Evolutionary conservation across 2,329 filamentous ascomycete species (phyloP).

Genomic region (Leptographium flavum): DNA sequence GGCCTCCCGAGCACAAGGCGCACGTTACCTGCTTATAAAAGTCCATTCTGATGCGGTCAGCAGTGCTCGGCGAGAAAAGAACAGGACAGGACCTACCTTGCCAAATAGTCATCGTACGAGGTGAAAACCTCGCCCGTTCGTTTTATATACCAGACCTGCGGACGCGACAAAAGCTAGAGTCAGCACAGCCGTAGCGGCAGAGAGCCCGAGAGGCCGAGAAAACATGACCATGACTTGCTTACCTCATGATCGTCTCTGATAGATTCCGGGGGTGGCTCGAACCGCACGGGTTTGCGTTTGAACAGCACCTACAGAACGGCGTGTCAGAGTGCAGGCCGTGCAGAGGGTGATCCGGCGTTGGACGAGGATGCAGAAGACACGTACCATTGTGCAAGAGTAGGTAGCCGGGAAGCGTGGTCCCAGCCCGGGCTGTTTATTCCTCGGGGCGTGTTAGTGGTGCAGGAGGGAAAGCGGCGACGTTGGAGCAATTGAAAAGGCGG

Average conservation of each 20-base stretch:
- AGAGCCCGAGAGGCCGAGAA: neutral
- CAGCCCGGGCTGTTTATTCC: neutral
- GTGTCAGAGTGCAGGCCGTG: neutral
- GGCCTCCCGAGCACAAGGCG: neutral
- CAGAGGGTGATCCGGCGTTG: neutral
- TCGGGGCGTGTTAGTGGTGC: neutral
- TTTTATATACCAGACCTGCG: slow-evolving; percentile 78
- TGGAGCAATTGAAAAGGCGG: slow-evolving; percentile 2
- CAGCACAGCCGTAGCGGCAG: slow-evolving; percentile 5
- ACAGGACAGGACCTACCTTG: slow-evolving; percentile 38
- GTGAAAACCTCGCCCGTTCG: slow-evolving; percentile 83
- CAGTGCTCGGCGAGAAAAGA: neutral
- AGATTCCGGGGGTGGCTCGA: slow-evolving; percentile 49
- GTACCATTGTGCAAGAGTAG: slow-evolving; percentile 2
- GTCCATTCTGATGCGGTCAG: slow-evolving; percentile 49
- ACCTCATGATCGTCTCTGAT: slow-evolving; percentile 73
- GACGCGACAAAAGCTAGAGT: slow-evolving; percentile 5
- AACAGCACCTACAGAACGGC: slow-evolving; percentile 58
- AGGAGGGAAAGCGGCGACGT: neutral
- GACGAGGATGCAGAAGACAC: neutral
- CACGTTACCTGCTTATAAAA: slow-evolving; percentile 73
- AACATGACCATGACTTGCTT: too few species aligned
- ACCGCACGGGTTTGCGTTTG: slow-evolving; percentile 88
- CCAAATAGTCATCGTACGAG: slow-evolving; percentile 77
- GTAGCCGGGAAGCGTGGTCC: neutral